Evolutionary conservation across 139 green algal species (phyloP).

Genomic region (Ostreobium quekettii): DNA sequence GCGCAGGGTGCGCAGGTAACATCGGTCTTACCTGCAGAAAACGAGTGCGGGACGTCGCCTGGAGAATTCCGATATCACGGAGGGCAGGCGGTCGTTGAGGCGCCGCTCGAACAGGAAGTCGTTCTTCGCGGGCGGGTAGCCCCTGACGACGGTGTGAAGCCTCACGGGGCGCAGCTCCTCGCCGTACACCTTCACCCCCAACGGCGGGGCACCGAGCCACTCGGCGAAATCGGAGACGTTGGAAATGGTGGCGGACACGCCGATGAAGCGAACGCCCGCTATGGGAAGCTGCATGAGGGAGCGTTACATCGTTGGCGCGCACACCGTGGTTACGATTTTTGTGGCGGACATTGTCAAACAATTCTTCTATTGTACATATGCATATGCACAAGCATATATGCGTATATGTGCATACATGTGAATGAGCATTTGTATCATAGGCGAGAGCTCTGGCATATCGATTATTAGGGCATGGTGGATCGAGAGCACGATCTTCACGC

Average conservation of each 20-base stretch:
- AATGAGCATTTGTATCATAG: too few relatives aligned
- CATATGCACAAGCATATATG: too few relatives aligned
- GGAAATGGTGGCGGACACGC: slow-evolving; percentile 75
- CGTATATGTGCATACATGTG: too few relatives aligned
- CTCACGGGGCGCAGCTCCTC: slow-evolving; percentile 65
- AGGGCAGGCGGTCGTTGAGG: slow-evolving; percentile 62
- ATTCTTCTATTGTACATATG: too few relatives aligned
- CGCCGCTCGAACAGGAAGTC: slow-evolving; percentile 77
- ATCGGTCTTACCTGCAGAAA: slow-evolving; percentile 69
- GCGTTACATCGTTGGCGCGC: not conserved
- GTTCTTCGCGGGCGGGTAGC: slow-evolving; percentile 60
- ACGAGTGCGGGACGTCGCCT: slow-evolving; percentile 69
- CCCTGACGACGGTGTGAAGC: slow-evolving; percentile 67
- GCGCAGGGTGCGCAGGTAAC: not conserved
- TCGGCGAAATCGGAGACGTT: slow-evolving; percentile 65
- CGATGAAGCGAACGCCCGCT: slow-evolving; percentile 62
- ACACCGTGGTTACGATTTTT: too few relatives aligned
- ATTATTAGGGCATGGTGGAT: too few relatives aligned
- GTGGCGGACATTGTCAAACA: too few relatives aligned
- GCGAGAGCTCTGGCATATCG: too few relatives aligned
- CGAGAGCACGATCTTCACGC: too few relatives aligned
- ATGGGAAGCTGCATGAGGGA: slow-evolving; percentile 44
- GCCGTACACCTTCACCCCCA: slow-evolving; percentile 56
- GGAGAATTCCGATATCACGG: slow-evolving; percentile 61
- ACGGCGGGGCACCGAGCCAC: slow-evolving; percentile 50